Evolutionary conservation across 2,329 filamentous ascomycete species (phyloP).

Genomic region (Thelonectria discophora): DNA sequence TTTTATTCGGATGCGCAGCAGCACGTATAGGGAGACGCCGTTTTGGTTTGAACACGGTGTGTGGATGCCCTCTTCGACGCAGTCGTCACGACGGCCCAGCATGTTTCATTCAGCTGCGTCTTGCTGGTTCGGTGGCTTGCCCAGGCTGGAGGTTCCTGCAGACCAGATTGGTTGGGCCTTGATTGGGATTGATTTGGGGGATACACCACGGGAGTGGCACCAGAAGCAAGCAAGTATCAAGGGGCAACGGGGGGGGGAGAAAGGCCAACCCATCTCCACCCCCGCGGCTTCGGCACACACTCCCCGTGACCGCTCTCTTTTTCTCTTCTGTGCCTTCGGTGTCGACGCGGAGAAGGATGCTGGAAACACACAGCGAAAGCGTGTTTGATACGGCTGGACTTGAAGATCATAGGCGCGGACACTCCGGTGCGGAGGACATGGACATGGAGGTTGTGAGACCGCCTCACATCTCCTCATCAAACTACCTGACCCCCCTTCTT

Average conservation of each 20-base stretch:
- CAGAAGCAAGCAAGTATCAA: conserved; percentile 30
- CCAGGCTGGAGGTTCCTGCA: conserved; percentile 20
- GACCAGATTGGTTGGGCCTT: conserved; percentile 23
- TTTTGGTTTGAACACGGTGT: conserved; percentile 17
- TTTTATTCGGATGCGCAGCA: conserved; percentile 23
- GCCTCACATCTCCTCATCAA: conserved; percentile 32
- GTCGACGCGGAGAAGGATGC: conserved; percentile 36
- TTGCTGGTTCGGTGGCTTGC: conserved; percentile 5
- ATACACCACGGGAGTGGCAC: conserved; percentile 41
- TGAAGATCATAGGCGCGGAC: conserved; percentile 26
- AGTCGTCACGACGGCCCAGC: conserved; percentile 19
- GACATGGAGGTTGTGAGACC: conserved; percentile 37
- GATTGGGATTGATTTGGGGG: conserved; percentile 27
- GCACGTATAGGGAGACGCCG: conserved; percentile 17
- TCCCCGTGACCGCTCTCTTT: conserved; percentile 32
- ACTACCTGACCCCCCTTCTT: conserved; percentile 23
- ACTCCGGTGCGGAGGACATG: conserved; percentile 26
- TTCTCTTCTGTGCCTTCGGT: conserved; percentile 17
- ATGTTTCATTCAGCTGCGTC: conserved; percentile 18
- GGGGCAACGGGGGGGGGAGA: conserved; percentile 19
- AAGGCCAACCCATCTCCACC: conserved; percentile 29
- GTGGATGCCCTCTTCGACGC: conserved; percentile 24
- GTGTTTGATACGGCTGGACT: conserved; percentile 41
- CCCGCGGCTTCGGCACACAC: conserved; percentile 31
- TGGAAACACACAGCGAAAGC: conserved; percentile 28